Evolutionary conservation across 2,329 filamentous ascomycete species (phyloP).

Genomic region (Fusarium domesticum): DNA sequence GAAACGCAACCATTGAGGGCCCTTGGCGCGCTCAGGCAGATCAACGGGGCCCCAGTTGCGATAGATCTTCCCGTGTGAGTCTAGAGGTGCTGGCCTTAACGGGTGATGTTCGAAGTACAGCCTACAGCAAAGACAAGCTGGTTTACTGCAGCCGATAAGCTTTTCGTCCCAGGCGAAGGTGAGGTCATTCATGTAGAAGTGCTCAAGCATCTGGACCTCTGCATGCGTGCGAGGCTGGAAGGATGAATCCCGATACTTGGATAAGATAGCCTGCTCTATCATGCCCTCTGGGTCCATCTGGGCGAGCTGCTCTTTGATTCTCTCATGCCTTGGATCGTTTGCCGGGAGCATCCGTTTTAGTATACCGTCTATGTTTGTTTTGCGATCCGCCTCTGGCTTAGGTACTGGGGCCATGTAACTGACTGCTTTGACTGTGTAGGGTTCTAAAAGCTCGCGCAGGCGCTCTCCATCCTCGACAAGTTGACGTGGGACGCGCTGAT

Average conservation of each 20-base stretch:
- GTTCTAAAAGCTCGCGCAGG: background rate
- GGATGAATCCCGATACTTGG: background rate
- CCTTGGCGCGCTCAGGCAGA: background rate
- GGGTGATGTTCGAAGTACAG: slow-evolving; percentile 41
- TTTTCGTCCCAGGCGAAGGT: slow-evolving; percentile 37
- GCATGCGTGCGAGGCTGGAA: slow-evolving; percentile 33
- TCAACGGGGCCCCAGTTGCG: background rate
- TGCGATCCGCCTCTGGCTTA: background rate
- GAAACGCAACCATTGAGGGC: background rate
- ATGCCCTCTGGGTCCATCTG: background rate
- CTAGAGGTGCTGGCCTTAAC: background rate
- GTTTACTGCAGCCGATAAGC: slow-evolving; percentile 49
- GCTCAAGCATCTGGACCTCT: slow-evolving; percentile 45
- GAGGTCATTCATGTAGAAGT: slow-evolving; percentile 36
- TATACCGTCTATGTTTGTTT: background rate
- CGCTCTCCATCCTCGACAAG: background rate
- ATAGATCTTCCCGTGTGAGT: background rate
- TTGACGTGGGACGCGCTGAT: background rate
- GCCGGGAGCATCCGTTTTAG: background rate
- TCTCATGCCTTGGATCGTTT: background rate
- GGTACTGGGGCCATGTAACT: background rate
- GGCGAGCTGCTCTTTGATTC: background rate
- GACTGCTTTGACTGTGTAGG: background rate
- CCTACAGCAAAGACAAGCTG: slow-evolving; percentile 46
- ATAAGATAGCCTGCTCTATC: background rate